phyloP scores from a whole-genome alignment of 768 basidiomycete species.

The Russula griseocarnosa region DNA sequence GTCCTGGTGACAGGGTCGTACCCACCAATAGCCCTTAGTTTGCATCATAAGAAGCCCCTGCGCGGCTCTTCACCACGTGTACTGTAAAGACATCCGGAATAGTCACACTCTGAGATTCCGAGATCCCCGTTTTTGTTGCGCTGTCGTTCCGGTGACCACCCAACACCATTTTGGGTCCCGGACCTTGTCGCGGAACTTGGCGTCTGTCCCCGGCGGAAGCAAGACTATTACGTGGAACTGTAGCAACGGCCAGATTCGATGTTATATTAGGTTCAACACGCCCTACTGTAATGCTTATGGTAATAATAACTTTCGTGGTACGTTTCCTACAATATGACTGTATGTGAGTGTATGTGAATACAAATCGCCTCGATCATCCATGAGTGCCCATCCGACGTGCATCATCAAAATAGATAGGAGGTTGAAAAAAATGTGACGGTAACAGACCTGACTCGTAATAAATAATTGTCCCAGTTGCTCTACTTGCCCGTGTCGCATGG shows the following conservation, averaged over 20 bases:
- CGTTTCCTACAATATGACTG: conserved; percentile 13
- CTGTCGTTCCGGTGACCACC: not conserved
- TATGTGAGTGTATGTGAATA: conserved; percentile 8
- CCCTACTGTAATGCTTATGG: conserved; percentile 19
- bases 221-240: conserved; percentile 15
- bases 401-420: conserved; percentile 16
- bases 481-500: conserved; percentile 9
- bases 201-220: conserved; percentile 6
- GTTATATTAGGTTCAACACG: conserved; percentile 20
- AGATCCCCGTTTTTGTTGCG: conserved; percentile 12
- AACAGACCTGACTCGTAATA: conserved; percentile 12
- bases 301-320: conserved; percentile 22
- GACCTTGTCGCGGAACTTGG: conserved; percentile 9
- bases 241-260: conserved; percentile 5
- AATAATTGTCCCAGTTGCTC: conserved; percentile 24
- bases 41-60: conserved; percentile 13
- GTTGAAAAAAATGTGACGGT: conserved; percentile 5
- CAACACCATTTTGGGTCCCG: not conserved
- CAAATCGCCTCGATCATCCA: conserved; percentile 20
- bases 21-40: not conserved
- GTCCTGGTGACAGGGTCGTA: conserved; percentile 24
- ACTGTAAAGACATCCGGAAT: conserved; percentile 1
- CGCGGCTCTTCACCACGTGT: conserved; percentile 1
- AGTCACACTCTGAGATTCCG: conserved; percentile 7
- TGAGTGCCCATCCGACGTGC: conserved; percentile 15